Base-by-base conservation (phyloP, 1,139 yeast genomes). In the Wickerhamomyces sp. region DNA sequence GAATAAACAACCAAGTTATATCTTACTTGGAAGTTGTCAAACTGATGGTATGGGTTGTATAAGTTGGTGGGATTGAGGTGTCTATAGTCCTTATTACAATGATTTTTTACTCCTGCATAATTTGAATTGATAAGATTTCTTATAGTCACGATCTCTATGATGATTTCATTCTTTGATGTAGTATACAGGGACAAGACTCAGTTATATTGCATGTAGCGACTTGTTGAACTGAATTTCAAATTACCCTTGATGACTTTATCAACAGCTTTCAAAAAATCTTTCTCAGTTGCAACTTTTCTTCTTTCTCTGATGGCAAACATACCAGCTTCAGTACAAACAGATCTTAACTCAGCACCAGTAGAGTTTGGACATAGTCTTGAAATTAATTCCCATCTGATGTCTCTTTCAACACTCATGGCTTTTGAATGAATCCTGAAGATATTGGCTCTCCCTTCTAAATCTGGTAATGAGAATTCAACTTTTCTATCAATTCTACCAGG, bases 231-330 rank as follows among this genome's bases (percentile, higher is more conserved):
- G 75, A 93, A 93, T 76, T 93, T 93, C 82, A 91, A 82, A 72
- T 94, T 93, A 60, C 99, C 98, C 76, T 91, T 93, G 63, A 93
- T 93, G 53, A 93, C 99, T 76, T 93, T 93, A 59, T 94, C 98
- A 45, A 93, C 99, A 32, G 99, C 96, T 59, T 93, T 89, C 60
- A 93, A 75, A 75, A 93, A 93, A 68, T 93, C 99, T 75, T 93
- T 93, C 67, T 93, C 99, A 43, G 93, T 85, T 37, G 99, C 98
- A 46, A 93, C 96, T 76, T 93, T 93, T 73, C 98, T 81, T 68
- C 99, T 82, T 15, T 98, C 96, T 63, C 99, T 82, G 50, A 93
- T 93, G 43, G 99, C 99, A 75, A 90, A 93, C 99, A 93, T 93
- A 59, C 99, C 99, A 7, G 97, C 97, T 68, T 91, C 97, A 2